A percentile compares a stretch with the other conserved stretches of the same genome.
phyloP scores from a whole-genome alignment of 805 yeast genomes.

The Limtongia smithiae region DNA sequence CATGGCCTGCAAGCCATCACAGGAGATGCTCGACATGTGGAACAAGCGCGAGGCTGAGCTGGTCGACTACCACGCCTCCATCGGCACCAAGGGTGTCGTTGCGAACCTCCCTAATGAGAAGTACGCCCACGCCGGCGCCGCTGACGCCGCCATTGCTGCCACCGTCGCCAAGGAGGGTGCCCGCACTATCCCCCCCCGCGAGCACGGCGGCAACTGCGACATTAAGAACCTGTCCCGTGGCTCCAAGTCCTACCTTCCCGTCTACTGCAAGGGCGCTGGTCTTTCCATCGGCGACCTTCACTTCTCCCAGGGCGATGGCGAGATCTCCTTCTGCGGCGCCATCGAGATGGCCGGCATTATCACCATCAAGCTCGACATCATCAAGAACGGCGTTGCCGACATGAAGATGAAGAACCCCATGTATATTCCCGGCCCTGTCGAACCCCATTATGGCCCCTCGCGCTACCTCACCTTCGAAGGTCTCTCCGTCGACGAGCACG shows the following conservation, averaged over 20 bases:
- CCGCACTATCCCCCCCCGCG: slow-evolving; percentile 47
- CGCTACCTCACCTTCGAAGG: slow-evolving; percentile 53
- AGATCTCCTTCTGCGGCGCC: slow-evolving; percentile 53
- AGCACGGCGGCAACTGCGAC: slow-evolving; percentile 53
- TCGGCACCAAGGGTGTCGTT: slow-evolving; percentile 36
- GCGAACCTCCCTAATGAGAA: slow-evolving; percentile 43
- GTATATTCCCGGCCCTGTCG: slow-evolving; percentile 49
- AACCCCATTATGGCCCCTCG: slow-evolving; percentile 48
- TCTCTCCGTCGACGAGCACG: slow-evolving; percentile 49
- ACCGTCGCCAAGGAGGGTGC: slow-evolving; percentile 45
- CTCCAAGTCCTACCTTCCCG: slow-evolving; percentile 48
- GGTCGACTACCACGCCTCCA: slow-evolving; percentile 30
- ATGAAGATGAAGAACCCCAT: slow-evolving; percentile 46
- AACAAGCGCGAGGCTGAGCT: slow-evolving; percentile 43
- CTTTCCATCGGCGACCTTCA: slow-evolving; percentile 50
- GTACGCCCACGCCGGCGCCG: slow-evolving; percentile 43
- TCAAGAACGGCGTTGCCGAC: slow-evolving; percentile 44
- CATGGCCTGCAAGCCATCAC: slow-evolving; percentile 49
- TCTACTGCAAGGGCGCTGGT: slow-evolving; percentile 48
- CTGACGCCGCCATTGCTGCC: slow-evolving; percentile 36
- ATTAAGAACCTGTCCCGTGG: slow-evolving; percentile 50
- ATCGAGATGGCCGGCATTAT: slow-evolving; percentile 51
- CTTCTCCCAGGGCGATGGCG: slow-evolving; percentile 54
- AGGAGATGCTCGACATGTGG: slow-evolving; percentile 46
- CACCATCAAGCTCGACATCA: slow-evolving; percentile 42